Percentiles rank a stretch among this genome's conserved stretches.
Evolutionary conservation across 208 protist genomes (phyloP).

Genomic region (Trypanosoma mega): DNA sequence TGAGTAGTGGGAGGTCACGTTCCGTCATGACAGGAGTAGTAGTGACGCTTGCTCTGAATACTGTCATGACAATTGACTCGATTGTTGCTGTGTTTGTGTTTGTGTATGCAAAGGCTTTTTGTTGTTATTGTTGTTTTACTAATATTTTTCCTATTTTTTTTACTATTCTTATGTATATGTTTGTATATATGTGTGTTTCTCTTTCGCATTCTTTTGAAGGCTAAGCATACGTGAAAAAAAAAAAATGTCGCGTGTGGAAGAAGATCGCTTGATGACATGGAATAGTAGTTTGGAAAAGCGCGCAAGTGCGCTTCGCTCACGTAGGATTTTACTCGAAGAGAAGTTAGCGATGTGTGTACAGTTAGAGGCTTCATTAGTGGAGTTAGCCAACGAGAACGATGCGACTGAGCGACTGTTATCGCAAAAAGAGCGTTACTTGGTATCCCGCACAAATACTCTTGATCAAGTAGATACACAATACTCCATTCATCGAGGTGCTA

Average conservation of each 20-base stretch:
- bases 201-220: constrained; percentile 8
- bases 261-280: constrained; percentile 19
- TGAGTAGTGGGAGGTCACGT: too few relatives aligned
- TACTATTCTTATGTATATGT: too few relatives aligned
- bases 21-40: too few relatives aligned
- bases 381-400: constrained; percentile 41
- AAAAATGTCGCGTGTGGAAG: constrained; percentile 20
- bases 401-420: constrained; percentile 24
- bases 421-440: constrained; percentile 29
- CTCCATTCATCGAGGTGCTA: not conserved
- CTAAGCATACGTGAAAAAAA: not conserved
- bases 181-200: constrained; percentile 12
- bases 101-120: too few relatives aligned
- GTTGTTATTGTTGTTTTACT: too few relatives aligned
- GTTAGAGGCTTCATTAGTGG: constrained; percentile 38
- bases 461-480: constrained; percentile 16
- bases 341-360: constrained; percentile 28
- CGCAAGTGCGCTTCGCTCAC: constrained; percentile 12
- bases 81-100: too few relatives aligned
- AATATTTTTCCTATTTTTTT: too few relatives aligned
- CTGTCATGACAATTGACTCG: too few relatives aligned
- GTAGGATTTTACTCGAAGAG: constrained; percentile 21
- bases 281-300: constrained; percentile 24
- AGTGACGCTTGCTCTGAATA: too few relatives aligned
- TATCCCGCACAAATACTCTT: constrained; percentile 20